These are phyloP conservation scores for Endoconidiophora laricicola DNA, from an alignment of 2,329 filamentous ascomycete genomes.

Conservation along the genomic window DNA sequence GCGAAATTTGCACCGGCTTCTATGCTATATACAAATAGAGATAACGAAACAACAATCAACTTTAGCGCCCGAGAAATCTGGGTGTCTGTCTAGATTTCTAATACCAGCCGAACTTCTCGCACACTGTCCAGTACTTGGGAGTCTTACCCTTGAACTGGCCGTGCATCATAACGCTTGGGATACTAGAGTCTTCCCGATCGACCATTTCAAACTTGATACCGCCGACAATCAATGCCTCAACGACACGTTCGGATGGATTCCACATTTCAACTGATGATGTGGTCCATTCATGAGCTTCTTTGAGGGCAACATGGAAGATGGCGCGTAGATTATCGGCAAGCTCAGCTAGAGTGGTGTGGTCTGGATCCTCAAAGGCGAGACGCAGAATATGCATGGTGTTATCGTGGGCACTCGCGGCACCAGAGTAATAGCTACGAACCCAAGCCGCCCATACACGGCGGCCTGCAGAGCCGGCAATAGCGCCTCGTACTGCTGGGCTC, in stretches of 20 bases:
- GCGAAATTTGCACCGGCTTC: neutral
- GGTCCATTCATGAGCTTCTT: constrained; percentile 54
- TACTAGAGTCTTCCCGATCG: constrained; percentile 46
- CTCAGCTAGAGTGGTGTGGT: constrained; percentile 22
- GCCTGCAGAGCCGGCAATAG: constrained; percentile 36
- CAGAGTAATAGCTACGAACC: constrained; percentile 46
- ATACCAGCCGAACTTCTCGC: constrained; percentile 68
- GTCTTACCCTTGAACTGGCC: constrained; percentile 7
- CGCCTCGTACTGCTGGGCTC: constrained; percentile 49
- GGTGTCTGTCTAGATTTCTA: constrained; percentile 21
- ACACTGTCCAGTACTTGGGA: constrained; percentile 50
- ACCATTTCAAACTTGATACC: constrained; percentile 34
- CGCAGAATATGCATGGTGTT: constrained; percentile 57
- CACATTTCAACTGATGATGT: constrained; percentile 60
- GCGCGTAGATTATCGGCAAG: constrained; percentile 39
- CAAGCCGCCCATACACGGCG: constrained; percentile 54
- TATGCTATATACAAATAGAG: constrained; percentile 11
- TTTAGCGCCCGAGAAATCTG: neutral
- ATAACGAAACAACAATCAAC: constrained; percentile 14
- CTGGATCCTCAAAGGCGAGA: constrained; percentile 45
- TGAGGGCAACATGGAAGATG: constrained; percentile 49
- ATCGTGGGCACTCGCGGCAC: constrained; percentile 33
- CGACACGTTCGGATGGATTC: constrained; percentile 52
- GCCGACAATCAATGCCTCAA: constrained; percentile 26
- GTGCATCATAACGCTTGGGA: constrained; percentile 58